Conservation (phyloP, 2,329 filamentous ascomycete genomes). For the Nemania sp. region DNA sequence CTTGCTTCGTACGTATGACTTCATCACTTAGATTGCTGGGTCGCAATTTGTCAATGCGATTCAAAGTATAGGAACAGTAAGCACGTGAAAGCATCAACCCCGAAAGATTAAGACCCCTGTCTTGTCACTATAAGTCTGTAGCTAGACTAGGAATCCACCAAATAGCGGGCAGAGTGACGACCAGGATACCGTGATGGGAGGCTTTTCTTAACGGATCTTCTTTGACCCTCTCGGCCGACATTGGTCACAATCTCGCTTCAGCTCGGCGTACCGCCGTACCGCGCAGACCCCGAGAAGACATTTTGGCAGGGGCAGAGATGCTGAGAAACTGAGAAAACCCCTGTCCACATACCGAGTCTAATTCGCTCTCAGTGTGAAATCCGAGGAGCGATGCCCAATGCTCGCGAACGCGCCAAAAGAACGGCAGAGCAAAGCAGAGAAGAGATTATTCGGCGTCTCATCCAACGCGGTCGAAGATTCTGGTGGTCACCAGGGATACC, state of each 20-base stretch:
- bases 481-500: background rate
- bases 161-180: no score
- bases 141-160: no score
- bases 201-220: constrained; percentile 1
- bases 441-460: constrained; percentile 11
- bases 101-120: constrained; percentile 9
- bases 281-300: constrained; percentile 2
- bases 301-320: background rate
- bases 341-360: background rate
- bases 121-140: background rate
- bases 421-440: no score
- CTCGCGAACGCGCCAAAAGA: constrained; percentile 5
- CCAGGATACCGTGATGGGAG: background rate
- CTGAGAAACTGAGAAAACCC: constrained; percentile 6
- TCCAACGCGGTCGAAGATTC: constrained; percentile 13
- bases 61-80: constrained; percentile 17
- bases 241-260: no score
- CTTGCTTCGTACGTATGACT: no score
- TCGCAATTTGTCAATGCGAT: constrained; percentile 19
- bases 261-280: no score
- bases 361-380: constrained; percentile 8
- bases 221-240: background rate
- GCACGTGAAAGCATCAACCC: background rate
- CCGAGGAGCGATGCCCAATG: constrained; percentile 17
- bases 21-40: constrained; percentile 10